Base-by-base conservation (phyloP, 2,329 filamentous ascomycete species). In the Kalmusia sp. region DNA sequence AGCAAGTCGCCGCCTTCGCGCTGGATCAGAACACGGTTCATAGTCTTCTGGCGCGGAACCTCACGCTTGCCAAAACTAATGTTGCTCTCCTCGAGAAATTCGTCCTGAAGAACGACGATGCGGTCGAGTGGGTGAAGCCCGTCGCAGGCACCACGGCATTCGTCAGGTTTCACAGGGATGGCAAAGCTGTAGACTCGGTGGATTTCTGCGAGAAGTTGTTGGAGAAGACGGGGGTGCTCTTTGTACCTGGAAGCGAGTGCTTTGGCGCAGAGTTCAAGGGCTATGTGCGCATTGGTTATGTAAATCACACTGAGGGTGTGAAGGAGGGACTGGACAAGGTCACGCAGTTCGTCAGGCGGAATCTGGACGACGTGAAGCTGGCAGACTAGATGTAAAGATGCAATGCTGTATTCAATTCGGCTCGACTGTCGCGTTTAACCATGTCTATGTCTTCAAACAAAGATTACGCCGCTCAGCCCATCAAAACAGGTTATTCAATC, bases 91-190 rank as follows among this genome's bases (percentile, higher is more conserved):
- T 93, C n/a, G 85, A 87, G 53, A 78, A 76, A 1, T 93, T 91
- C 58, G 79, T 93, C 3, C 80, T 86, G 24, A 81, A 83, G 47
- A 83, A 92, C 67, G 79, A 82, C 33, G 82, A 83, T 57, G 80
- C 84, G 6, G 88, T 86, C 63, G 82, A 82, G 1, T 95, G 89
- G 89, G 80, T 87, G 4, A 89, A 85, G 71, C 92, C 92, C 1
- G 84, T 84, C 4, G 91, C 90, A 1, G 92, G 91, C 0, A 96
- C 91, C 2, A 93, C 89, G 7, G 89, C 89, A 0, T 90, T 96
- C 65, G 76, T 96, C 51, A 85, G 83, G 63, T 91, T 96, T 59
- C 79, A 78, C 48, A 80, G 81, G 45, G 82, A 83, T 39, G 85
- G 83, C 0, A 79, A 82, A 67, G 81, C 85, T 1, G 82, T 96